These are phyloP conservation scores for Solanum pinnatisectum DNA, from an alignment of 257 asterid species.

Conservation along the genomic window DNA sequence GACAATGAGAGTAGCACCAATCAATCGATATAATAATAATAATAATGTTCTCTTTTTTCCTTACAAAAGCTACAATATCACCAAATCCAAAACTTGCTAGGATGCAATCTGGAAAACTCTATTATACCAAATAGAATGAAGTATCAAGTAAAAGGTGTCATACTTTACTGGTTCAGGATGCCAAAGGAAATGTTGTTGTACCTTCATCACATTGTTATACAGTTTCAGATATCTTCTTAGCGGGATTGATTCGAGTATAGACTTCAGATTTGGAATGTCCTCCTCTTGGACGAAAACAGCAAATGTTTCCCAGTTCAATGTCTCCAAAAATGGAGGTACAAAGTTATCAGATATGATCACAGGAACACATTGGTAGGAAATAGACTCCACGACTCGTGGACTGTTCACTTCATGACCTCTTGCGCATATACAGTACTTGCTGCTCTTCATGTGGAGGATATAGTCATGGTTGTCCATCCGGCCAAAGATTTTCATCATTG, in stretches of 20 bases:
- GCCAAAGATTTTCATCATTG: slow-evolving; percentile 56
- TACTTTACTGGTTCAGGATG: slow-evolving; percentile 35
- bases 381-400: slow-evolving; percentile 71
- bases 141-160: slow-evolving; percentile 64
- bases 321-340: slow-evolving; percentile 69
- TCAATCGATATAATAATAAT: background rate
- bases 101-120: slow-evolving; percentile 30
- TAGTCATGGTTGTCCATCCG: slow-evolving; percentile 23
- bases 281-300: slow-evolving; percentile 55
- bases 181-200: slow-evolving; percentile 70
- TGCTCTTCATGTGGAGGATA: slow-evolving; percentile 53
- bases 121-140: slow-evolving; percentile 71
- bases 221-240: slow-evolving; percentile 40
- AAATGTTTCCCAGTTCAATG: slow-evolving; percentile 63
- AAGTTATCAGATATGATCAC: slow-evolving; percentile 71
- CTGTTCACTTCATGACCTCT: slow-evolving; percentile 68
- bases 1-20: background rate
- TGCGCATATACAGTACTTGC: slow-evolving; percentile 71
- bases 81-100: background rate
- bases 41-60: background rate
- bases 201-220: slow-evolving; percentile 54
- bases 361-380: slow-evolving; percentile 63
- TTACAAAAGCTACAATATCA: background rate
- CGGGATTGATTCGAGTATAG: slow-evolving; percentile 42
- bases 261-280: slow-evolving; percentile 69